A percentile compares a stretch with the other conserved stretches of the same genome.
Evolutionary conservation across 73 alveolate species (phyloP).

Genomic region (Tetrahymena borealis): DNA sequence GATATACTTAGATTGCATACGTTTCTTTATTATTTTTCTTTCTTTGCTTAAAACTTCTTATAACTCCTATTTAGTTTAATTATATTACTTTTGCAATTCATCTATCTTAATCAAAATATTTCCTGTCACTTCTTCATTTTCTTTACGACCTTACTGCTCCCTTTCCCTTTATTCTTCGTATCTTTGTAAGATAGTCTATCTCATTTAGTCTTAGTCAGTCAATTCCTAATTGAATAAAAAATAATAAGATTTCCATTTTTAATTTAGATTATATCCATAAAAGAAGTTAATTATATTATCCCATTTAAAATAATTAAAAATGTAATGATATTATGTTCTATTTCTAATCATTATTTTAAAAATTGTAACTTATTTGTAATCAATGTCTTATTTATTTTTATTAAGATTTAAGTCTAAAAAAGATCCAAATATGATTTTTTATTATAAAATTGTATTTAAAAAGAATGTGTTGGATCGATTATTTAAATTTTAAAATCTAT

Average conservation of each 20-base stretch:
- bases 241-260: neutral
- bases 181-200: neutral
- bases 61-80: neutral
- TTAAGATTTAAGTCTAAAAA: no score
- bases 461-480: no score
- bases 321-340: no score
- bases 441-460: no score
- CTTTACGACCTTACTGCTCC: neutral
- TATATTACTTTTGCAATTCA: neutral
- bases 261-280: no score
- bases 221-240: neutral
- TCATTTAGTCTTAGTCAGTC: neutral
- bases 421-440: no score
- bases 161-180: neutral
- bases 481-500: no score
- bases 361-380: no score
- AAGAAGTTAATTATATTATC: no score
- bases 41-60: neutral
- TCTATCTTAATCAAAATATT: neutral
- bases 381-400: no score
- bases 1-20: neutral
- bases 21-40: neutral
- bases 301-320: no score
- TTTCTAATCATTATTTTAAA: no score
- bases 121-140: neutral